These are phyloP conservation scores for Curvularia lunata DNA, from an alignment of 2,329 filamentous ascomycete species.

Conservation along the genomic window DNA sequence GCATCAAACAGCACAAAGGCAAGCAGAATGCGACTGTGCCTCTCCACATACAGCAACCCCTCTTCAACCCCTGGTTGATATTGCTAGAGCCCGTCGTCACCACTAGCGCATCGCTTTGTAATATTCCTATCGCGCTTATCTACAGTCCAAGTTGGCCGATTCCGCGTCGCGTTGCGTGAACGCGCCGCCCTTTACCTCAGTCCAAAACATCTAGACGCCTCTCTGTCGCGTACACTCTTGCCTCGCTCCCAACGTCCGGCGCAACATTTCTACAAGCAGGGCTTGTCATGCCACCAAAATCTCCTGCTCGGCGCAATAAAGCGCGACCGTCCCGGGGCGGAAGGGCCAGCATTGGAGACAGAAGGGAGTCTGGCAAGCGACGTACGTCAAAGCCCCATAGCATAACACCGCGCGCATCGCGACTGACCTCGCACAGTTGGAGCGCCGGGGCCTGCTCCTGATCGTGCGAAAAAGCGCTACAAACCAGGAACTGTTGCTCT, in stretches of 20 bases:
- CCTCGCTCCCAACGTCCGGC: neutral
- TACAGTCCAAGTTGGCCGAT: neutral
- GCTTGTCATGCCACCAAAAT: conserved; percentile 31
- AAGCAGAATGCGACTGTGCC: conserved; percentile 19
- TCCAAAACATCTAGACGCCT: neutral
- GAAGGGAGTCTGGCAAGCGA: conserved; percentile 30
- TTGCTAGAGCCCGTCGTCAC: neutral
- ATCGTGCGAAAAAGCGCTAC: conserved; percentile 50
- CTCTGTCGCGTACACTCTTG: neutral
- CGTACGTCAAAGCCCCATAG: conserved; percentile 18
- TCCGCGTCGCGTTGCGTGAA: conserved; percentile 3
- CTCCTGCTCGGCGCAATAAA: conserved; percentile 35
- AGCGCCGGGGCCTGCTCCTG: conserved; percentile 43
- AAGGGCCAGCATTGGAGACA: conserved; percentile 23
- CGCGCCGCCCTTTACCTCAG: conserved; percentile 3
- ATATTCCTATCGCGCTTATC: conserved; percentile 18
- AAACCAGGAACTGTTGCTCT: conserved; percentile 84
- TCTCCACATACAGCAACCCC: conserved; percentile 17
- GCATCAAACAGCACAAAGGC: conserved; percentile 14
- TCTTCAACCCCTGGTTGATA: neutral
- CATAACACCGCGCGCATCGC: neutral
- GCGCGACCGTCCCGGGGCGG: conserved; percentile 45
- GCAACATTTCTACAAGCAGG: neutral
- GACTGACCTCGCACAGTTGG: conserved; percentile 31
- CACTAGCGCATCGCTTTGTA: neutral